These are phyloP conservation scores for Trichoderma koningiopsis DNA, from an alignment of 2,329 filamentous ascomycete genomes.

Conservation along the genomic window DNA sequence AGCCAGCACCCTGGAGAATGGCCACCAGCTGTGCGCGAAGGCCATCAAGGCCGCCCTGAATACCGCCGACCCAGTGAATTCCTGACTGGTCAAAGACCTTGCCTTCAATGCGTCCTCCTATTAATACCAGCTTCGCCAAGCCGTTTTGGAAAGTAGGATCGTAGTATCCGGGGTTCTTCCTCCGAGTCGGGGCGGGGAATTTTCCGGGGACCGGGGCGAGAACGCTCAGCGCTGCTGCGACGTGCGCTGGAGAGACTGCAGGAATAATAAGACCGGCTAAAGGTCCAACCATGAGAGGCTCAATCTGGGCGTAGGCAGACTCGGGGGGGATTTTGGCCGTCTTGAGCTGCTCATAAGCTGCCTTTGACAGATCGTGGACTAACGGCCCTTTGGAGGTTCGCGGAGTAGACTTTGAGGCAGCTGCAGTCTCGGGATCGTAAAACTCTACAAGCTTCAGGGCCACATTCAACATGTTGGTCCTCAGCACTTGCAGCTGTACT, in stretches of 20 bases:
- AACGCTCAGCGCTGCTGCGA: slow-evolving; percentile 78
- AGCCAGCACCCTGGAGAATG: slow-evolving; percentile 78
- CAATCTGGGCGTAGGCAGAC: slow-evolving; percentile 60
- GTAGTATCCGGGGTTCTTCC: slow-evolving; percentile 77
- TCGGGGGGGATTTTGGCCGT: slow-evolving; percentile 39
- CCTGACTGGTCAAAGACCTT: slow-evolving; percentile 78
- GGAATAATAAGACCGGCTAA: slow-evolving; percentile 81
- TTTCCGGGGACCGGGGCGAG: slow-evolving; percentile 70
- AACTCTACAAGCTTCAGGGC: slow-evolving; percentile 87
- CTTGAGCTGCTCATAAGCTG: slow-evolving; percentile 54
- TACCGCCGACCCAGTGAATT: slow-evolving; percentile 66
- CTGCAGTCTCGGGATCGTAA: slow-evolving; percentile 57
- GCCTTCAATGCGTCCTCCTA: slow-evolving; percentile 86
- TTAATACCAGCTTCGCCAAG: slow-evolving; percentile 80
- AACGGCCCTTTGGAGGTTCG: slow-evolving; percentile 40
- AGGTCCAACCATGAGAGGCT: slow-evolving; percentile 78
- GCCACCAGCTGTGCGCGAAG: slow-evolving; percentile 79
- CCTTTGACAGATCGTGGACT: slow-evolving; percentile 56
- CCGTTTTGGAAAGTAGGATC: slow-evolving; percentile 78
- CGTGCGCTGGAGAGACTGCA: slow-evolving; percentile 76
- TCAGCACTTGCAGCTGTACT: slow-evolving; percentile 79
- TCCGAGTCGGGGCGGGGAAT: slow-evolving; percentile 78
- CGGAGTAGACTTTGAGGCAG: slow-evolving; percentile 36
- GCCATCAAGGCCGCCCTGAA: slow-evolving; percentile 78
- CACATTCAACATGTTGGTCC: slow-evolving; percentile 85